phyloP scores from a whole-genome alignment of 1,284 basidiomycete species.

The Wolfiporia cocos region DNA sequence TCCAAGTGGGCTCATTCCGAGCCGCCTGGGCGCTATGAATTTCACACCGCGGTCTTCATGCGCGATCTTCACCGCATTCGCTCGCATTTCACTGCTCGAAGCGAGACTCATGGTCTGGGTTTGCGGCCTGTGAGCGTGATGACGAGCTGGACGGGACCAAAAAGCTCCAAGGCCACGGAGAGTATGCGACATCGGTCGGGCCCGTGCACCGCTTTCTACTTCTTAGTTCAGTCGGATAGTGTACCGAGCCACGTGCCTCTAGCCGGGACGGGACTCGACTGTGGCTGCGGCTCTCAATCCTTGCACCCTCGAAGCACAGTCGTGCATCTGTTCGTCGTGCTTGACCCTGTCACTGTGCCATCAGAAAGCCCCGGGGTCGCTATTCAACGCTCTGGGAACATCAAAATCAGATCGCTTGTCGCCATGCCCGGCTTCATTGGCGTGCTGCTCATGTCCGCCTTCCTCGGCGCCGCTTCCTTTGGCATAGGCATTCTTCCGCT shows the following conservation, averaged over 20 bases:
- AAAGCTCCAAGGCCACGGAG: too few relatives aligned
- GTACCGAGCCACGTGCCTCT: not conserved
- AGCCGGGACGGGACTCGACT: not conserved
- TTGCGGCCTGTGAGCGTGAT: too few relatives aligned
- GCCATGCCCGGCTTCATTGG: constrained; percentile 22
- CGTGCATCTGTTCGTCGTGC: not conserved
- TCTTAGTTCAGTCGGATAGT: not conserved
- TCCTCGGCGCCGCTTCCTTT: constrained; percentile 74
- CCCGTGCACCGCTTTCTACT: too few relatives aligned
- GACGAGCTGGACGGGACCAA: too few relatives aligned
- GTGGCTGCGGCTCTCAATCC: not conserved
- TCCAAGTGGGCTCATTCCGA: constrained; percentile 1
- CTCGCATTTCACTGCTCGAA: not conserved
- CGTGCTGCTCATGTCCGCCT: constrained; percentile 37
- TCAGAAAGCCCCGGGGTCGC: not conserved
- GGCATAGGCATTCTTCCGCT: constrained; percentile 71
- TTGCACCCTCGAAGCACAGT: not conserved
- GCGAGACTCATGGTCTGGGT: too few relatives aligned
- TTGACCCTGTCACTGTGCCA: not conserved
- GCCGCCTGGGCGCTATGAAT: not conserved
- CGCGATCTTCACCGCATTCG: not conserved
- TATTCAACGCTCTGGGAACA: not conserved
- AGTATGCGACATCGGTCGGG: too few relatives aligned
- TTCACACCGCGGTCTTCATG: constrained; percentile 1
- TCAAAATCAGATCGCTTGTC: not conserved